Percentiles rank a stretch among this genome's conserved stretches.
Conservation (phyloP, 1,139 yeast genomes). For the Candida sojae region DNA sequence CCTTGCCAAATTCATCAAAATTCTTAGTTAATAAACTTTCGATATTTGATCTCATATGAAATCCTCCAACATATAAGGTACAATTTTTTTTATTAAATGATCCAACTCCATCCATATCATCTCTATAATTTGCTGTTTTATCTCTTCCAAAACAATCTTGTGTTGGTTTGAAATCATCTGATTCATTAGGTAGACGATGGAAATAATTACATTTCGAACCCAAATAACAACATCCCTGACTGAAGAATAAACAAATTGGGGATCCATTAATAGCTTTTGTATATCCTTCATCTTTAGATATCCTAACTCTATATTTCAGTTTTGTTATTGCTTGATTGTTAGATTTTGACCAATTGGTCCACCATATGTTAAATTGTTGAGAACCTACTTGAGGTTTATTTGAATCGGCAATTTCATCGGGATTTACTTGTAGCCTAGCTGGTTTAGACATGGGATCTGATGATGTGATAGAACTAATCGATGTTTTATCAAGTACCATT, state of each 20-base stretch:
- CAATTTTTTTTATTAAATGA: constrained; percentile 69
- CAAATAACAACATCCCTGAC: constrained; percentile 81
- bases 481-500: constrained; percentile 3
- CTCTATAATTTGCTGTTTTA: constrained; percentile 77
- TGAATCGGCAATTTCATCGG: constrained; percentile 59
- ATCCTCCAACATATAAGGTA: constrained; percentile 78
- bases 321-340: constrained; percentile 23
- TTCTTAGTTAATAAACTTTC: constrained; percentile 41
- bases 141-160: constrained; percentile 94
- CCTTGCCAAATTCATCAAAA: constrained; percentile 76
- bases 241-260: constrained; percentile 78
- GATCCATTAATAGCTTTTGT: constrained; percentile 61
- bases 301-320: constrained; percentile 55
- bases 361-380: constrained; percentile 83
- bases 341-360: constrained; percentile 72
- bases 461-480: constrained; percentile 9
- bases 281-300: constrained; percentile 68
- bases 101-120: constrained; percentile 95
- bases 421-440: constrained; percentile 72
- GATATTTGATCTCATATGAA: constrained; percentile 33
- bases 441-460: constrained; percentile 23
- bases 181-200: constrained; percentile 68
- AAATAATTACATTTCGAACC: constrained; percentile 76
- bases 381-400: constrained; percentile 72
- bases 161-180: constrained; percentile 54